Conservation (phyloP, 306 rosid species). For the Castanopsis chinensis region DNA sequence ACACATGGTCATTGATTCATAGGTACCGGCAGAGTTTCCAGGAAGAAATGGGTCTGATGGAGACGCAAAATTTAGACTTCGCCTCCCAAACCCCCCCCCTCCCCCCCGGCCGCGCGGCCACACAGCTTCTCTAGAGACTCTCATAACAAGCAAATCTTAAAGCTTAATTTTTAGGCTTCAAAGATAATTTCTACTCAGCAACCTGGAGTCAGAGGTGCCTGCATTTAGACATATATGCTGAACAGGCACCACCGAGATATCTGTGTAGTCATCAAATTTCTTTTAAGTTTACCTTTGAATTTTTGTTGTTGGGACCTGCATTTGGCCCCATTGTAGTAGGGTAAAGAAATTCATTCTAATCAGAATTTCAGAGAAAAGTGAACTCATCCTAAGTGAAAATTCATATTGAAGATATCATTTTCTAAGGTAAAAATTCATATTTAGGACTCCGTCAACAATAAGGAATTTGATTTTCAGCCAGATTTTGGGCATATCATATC, state of each 20-base stretch:
- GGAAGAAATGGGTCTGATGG: constrained; percentile 8
- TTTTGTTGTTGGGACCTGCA: background rate
- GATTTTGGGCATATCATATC: too few species aligned
- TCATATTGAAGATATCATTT: background rate
- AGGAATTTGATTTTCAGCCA: too few species aligned
- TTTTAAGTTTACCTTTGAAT: background rate
- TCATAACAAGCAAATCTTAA: background rate
- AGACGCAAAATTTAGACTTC: constrained; percentile 24
- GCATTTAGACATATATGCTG: background rate
- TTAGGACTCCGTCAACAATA: too few species aligned
- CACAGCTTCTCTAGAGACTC: background rate
- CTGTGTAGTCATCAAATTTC: background rate
- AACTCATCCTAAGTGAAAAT: background rate
- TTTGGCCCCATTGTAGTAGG: background rate
- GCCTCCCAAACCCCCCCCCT: too few species aligned
- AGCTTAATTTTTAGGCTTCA: constrained; percentile 1
- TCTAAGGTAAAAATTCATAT: background rate
- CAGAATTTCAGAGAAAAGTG: background rate
- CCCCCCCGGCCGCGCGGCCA: too few species aligned
- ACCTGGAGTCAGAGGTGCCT: constrained; percentile 17
- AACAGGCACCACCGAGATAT: background rate
- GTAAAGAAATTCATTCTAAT: background rate
- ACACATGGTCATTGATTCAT: constrained; percentile 20
- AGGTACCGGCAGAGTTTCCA: constrained; percentile 22
- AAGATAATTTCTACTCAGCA: constrained; percentile 14